A percentile compares a stretch with the other conserved stretches of the same genome.
Evolutionary conservation across 805 yeast species (phyloP).

Genomic region (Millerozyma miso): DNA sequence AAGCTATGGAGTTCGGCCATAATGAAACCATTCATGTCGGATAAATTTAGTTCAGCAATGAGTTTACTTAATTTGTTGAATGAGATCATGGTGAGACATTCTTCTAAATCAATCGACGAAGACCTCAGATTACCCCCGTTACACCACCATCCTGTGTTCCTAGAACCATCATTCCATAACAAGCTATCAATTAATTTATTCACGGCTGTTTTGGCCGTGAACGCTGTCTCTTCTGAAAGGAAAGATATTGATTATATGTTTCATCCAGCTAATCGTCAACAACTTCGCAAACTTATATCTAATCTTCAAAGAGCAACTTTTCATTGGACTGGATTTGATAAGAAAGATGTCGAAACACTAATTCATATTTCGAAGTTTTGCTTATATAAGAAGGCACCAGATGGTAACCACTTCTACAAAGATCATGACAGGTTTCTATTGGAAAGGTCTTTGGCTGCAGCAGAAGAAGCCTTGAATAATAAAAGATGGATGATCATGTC

Average conservation of each 20-base stretch:
- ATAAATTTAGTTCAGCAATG: conserved; percentile 35
- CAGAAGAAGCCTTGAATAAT: conserved; percentile 48
- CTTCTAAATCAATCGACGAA: conserved; percentile 46
- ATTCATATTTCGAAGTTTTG: conserved; percentile 45
- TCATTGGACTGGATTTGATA: conserved; percentile 71
- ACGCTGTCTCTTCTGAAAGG: conserved; percentile 71
- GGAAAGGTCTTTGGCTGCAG: conserved; percentile 38
- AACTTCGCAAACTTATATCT: conserved; percentile 52
- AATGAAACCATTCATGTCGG: conserved; percentile 44
- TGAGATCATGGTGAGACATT: conserved; percentile 54
- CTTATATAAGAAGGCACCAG: conserved; percentile 29
- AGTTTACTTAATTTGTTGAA: conserved; percentile 41
- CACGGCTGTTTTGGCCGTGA: conserved; percentile 63
- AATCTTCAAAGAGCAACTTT: conserved; percentile 66
- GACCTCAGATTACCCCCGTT: conserved; percentile 58
- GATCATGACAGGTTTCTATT: conserved; percentile 39
- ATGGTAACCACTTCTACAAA: conserved; percentile 24
- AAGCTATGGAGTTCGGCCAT: conserved; percentile 46
- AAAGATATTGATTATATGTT: conserved; percentile 68
- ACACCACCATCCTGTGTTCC: conserved; percentile 52
- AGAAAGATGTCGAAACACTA: conserved; percentile 52
- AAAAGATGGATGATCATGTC: conserved; percentile 56
- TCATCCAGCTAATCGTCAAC: conserved; percentile 52
- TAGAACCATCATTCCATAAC: conserved; percentile 63
- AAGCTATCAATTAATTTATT: conserved; percentile 59